These are phyloP conservation scores for Oryza glumipatula DNA, from an alignment of 176 grass and related monocot genomes.

Conservation along the genomic window DNA sequence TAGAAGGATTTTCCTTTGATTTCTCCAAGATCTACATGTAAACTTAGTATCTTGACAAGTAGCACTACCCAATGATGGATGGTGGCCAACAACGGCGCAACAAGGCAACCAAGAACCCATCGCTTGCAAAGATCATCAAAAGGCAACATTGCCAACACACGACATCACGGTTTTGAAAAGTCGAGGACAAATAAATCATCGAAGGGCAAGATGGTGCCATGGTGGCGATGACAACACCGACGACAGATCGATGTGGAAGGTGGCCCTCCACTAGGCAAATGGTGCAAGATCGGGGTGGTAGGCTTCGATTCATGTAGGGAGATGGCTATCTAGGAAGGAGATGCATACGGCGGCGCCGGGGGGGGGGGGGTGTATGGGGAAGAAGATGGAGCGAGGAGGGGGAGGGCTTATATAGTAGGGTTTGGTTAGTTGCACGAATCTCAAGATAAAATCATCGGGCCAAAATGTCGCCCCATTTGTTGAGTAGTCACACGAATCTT, in stretches of 20 bases:
- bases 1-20: not conserved
- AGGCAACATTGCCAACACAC: not conserved
- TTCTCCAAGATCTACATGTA: not conserved
- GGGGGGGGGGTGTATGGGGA: too few species aligned
- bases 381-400: not conserved
- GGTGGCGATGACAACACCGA: not conserved
- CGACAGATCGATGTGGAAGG: not conserved
- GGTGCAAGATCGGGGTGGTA: not conserved
- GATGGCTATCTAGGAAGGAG: not conserved
- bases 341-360: not conserved
- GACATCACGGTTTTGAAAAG: not conserved
- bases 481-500: too few species aligned
- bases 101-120: not conserved
- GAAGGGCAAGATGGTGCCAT: not conserved
- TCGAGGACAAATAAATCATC: not conserved
- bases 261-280: too few species aligned
- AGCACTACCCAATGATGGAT: accelerated
- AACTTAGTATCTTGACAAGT: not conserved
- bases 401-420: not conserved
- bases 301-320: not conserved
- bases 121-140: not conserved
- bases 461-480: too few species aligned
- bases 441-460: too few species aligned
- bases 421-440: not conserved
- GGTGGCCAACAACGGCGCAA: not conserved